These are phyloP conservation scores for Hylodesmum podocarpum DNA, from an alignment of 306 rosid genomes.

Conservation along the genomic window DNA sequence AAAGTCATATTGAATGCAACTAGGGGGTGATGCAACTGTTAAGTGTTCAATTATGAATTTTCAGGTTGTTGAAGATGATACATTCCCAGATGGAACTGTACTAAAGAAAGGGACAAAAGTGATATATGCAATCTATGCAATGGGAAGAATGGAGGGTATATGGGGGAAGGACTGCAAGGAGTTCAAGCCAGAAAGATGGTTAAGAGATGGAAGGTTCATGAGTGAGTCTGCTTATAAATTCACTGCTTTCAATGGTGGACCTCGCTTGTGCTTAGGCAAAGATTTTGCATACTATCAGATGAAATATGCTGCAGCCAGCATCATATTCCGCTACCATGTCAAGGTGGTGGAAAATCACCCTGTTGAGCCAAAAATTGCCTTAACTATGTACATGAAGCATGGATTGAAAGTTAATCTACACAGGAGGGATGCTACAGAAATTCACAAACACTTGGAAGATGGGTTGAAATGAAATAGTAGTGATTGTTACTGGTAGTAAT, in stretches of 20 bases:
- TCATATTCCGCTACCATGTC: conserved; percentile 60
- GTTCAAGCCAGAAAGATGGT: conserved; percentile 87
- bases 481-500: background rate
- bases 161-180: conserved; percentile 85
- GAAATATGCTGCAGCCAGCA: conserved; percentile 80
- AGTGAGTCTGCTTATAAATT: conserved; percentile 86
- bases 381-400: conserved; percentile 84
- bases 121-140: conserved; percentile 75
- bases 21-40: background rate
- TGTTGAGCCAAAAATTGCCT: conserved; percentile 77
- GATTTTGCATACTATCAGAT: conserved; percentile 93
- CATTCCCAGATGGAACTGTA: conserved; percentile 73
- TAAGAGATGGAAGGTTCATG: conserved; percentile 67
- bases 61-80: conserved; percentile 70
- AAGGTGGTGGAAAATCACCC: conserved; percentile 56
- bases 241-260: conserved; percentile 93
- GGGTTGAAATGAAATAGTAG: background rate
- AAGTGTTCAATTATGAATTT: background rate
- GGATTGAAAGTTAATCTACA: conserved; percentile 61
- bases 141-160: conserved; percentile 84
- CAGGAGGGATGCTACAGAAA: conserved; percentile 39
- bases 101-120: conserved; percentile 82
- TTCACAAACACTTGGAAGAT: conserved; percentile 30
- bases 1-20: conserved; percentile 19
- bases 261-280: conserved; percentile 84